These are phyloP conservation scores for Teunomyces lycoperdinae DNA, from an alignment of 805 yeast species.

Conservation along the genomic window DNA sequence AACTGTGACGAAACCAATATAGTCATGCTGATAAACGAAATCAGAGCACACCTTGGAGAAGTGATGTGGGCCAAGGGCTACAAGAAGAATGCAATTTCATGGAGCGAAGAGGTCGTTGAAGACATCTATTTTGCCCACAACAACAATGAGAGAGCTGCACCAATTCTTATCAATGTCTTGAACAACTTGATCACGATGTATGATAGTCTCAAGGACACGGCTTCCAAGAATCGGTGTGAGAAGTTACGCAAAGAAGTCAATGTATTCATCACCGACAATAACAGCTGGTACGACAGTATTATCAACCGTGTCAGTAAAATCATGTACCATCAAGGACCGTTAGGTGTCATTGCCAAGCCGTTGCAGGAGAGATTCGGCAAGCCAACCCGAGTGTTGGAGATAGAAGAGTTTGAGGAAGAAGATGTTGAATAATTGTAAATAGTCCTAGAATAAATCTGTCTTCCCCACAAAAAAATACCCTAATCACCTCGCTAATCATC, in stretches of 20 bases:
- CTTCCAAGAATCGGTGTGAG: constrained; percentile 26
- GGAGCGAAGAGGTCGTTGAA: constrained; percentile 43
- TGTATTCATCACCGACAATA: constrained; percentile 22
- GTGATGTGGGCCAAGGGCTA: constrained; percentile 41
- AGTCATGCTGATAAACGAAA: constrained; percentile 26
- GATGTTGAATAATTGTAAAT: constrained; percentile 26
- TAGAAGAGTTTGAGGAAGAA: constrained; percentile 43
- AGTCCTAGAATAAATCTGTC: neutral
- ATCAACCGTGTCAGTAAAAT: constrained; percentile 35
- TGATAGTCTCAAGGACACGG: constrained; percentile 18
- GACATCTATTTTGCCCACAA: constrained; percentile 31
- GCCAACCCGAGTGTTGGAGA: constrained; percentile 30
- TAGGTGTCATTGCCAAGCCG: constrained; percentile 40
- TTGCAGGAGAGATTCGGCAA: constrained; percentile 38
- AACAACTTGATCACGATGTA: constrained; percentile 35
- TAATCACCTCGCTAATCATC: too few species aligned
- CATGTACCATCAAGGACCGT: constrained; percentile 40
- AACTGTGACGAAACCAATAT: constrained; percentile 30
- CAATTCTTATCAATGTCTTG: constrained; percentile 29
- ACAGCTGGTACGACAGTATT: constrained; percentile 33
- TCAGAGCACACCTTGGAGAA: constrained; percentile 39
- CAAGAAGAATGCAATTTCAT: constrained; percentile 35
- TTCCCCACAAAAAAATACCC: neutral
- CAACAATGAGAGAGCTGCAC: constrained; percentile 23
- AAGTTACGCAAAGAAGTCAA: constrained; percentile 22